Conservation (phyloP, 371 early-diverging fungal species). For the Mucor mucedo region DNA sequence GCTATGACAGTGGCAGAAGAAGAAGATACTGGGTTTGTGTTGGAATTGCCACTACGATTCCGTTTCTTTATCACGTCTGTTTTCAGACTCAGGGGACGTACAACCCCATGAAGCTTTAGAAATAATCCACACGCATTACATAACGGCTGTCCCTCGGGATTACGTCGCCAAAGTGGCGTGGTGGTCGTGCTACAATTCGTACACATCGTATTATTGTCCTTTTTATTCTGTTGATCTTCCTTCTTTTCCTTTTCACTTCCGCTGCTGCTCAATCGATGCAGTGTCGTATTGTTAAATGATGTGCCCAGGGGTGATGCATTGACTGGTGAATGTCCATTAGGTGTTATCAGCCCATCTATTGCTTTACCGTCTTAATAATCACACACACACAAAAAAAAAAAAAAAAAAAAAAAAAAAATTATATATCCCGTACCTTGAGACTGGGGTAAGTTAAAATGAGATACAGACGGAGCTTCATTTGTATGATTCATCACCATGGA, state of each 20-base stretch:
- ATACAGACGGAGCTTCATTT: slow-evolving; percentile 10
- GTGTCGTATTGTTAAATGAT: slow-evolving; percentile 5
- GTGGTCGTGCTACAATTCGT: slow-evolving; percentile 89
- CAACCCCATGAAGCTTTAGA: slow-evolving; percentile 86
- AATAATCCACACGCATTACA: slow-evolving; percentile 76
- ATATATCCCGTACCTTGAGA: slow-evolving; percentile 19
- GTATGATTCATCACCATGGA: slow-evolving; percentile 9
- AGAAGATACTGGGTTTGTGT: background rate
- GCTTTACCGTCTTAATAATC: background rate
- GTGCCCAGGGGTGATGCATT: slow-evolving; percentile 10
- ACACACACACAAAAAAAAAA: background rate
- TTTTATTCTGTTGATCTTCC: background rate
- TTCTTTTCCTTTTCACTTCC: slow-evolving; percentile 10
- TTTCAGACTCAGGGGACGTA: slow-evolving; percentile 81
- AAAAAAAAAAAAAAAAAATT: slow-evolving; percentile 1
- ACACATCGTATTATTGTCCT: slow-evolving; percentile 59
- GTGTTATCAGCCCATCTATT: slow-evolving; percentile 6
- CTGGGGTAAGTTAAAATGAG: slow-evolving; percentile 15
- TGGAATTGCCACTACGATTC: slow-evolving; percentile 55
- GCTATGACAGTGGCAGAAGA: background rate
- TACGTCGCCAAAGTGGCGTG: slow-evolving; percentile 97
- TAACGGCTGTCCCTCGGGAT: slow-evolving; percentile 70
- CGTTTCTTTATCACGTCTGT: slow-evolving; percentile 88
- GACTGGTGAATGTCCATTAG: slow-evolving; percentile 18
- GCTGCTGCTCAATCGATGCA: slow-evolving; percentile 12